Evolutionary conservation across 495 filamentous ascomycete species (phyloP), one percentile per base, ranked within the genome.

Genomic region (Penicillium ochrochloron): DNA sequence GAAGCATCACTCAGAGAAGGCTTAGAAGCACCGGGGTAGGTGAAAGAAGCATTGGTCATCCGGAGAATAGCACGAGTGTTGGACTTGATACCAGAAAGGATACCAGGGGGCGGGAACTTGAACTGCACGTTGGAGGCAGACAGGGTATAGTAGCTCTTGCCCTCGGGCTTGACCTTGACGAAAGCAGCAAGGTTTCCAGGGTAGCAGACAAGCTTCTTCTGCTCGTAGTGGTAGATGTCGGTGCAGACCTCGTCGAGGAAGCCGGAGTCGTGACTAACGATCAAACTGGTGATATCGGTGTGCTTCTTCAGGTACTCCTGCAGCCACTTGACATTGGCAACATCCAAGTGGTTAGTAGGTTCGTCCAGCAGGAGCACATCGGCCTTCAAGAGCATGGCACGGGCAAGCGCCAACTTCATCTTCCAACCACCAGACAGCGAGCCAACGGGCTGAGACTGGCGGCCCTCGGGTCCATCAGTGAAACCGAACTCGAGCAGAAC

Each of bases 391-490:
- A 99, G 85, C 95, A 99, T 98, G 63, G 95, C 95, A 70, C 95
- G 87, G 57, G 96, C 95, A 69, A 99, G 83, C 61, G 95, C 95
- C 60, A 99, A 81, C 87, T 99, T 99, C 95, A 99, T 99, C 86
- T 99, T 98, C 95, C 95, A 99, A 71, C 95, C 95, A 75, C 95
- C 95, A n/a, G 95, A 99, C 21, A 98, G 82, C 31, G 94, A 96
- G 62, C 95, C 94, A 59, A 98, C 96, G 55, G 86, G 89, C 72
- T 96, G 89, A 34, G 87, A 83, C 75, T 97, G 94, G 31, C 90
- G 88, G 61, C 95, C 96, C 65, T 95, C 90, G 0, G 92, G 92
- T 11, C 94, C 94, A 66, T 91, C 78, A 4, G 91, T 94, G 79
- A 99, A 98, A 39, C 95, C 95, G 72, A 99, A 93, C 73, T 97